Conservation (phyloP, 2,329 filamentous ascomycete genomes). For the Stagonosporopsis chrysanthemi region DNA sequence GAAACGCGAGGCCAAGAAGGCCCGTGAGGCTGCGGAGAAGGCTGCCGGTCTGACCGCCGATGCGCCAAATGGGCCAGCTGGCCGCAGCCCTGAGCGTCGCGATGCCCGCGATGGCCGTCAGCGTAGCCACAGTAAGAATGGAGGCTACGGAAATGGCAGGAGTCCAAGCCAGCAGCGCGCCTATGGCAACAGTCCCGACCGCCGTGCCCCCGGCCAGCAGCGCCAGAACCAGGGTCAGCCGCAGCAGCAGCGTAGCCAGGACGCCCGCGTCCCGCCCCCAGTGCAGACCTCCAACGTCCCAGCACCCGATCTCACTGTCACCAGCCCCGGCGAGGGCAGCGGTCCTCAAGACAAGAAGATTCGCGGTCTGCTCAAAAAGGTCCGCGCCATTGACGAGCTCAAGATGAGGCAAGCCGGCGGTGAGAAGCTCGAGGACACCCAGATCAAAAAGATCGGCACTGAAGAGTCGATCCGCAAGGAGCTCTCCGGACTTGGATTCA, state of each 20-base stretch:
- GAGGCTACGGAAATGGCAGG: conserved; percentile 35
- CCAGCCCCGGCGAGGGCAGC: conserved; percentile 63
- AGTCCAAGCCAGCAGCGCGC: conserved; percentile 44
- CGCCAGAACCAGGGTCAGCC: conserved; percentile 36
- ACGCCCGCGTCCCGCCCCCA: conserved; percentile 29
- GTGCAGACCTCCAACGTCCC: conserved; percentile 46
- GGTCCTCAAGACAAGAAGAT: conserved; percentile 92
- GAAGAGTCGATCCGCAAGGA: conserved; percentile 86
- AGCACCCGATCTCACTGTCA: conserved; percentile 61
- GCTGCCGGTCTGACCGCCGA: conserved; percentile 44
- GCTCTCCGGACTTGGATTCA: conserved; percentile 67
- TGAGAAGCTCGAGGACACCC: conserved; percentile 97
- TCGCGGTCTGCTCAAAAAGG: conserved; percentile 92
- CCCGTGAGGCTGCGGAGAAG: conserved; percentile 74
- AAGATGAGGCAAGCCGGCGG: conserved; percentile 95
- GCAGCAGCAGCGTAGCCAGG: conserved; percentile 32
- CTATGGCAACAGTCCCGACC: conserved; percentile 43
- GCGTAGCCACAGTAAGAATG: conserved; percentile 58
- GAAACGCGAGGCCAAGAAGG: conserved; percentile 93
- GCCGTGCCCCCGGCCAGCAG: conserved; percentile 35
- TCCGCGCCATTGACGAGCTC: conserved; percentile 94
- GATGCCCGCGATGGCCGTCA: conserved; percentile 57
- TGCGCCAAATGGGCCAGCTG: conserved; percentile 41
- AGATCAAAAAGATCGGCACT: conserved; percentile 97
- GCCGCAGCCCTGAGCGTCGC: conserved; percentile 72